phyloP scores from a whole-genome alignment of 495 filamentous ascomycete genomes.

The Penicillium longicatenatum region DNA sequence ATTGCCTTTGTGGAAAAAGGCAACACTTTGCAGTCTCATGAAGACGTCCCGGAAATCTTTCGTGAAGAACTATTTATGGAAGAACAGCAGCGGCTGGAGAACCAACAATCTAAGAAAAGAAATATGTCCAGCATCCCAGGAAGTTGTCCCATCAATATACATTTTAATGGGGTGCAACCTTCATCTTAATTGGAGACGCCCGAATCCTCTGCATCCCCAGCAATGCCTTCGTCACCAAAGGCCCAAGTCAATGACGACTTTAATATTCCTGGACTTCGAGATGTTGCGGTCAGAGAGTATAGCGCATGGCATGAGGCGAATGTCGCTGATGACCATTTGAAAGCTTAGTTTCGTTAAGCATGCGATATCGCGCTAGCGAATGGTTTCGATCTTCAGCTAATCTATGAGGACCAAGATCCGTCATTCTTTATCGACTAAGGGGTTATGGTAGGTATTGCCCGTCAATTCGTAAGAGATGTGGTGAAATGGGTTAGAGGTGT shows the following conservation, averaged over 20 bases:
- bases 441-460: conserved; percentile 27
- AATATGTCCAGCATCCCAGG: conserved; percentile 1
- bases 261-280: conserved; percentile 9
- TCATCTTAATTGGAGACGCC: not conserved
- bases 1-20: conserved; percentile 24
- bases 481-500: conserved; percentile 9
- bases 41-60: conserved; percentile 20
- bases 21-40: conserved; percentile 15
- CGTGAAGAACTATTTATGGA: conserved; percentile 12
- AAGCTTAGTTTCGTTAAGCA: conserved; percentile 21
- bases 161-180: conserved; percentile 10
- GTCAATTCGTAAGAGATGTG: no score
- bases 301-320: conserved; percentile 23
- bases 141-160: conserved; percentile 9
- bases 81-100: conserved; percentile 12
- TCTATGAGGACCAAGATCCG: conserved; percentile 27
- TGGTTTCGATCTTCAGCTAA: conserved; percentile 28
- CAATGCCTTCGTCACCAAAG: not conserved
- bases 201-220: not conserved
- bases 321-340: conserved; percentile 19
- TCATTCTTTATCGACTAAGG: conserved; percentile 31
- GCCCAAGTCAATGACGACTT: conserved; percentile 3
- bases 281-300: conserved; percentile 21
- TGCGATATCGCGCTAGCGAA: conserved; percentile 25
- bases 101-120: not conserved